Percentiles rank a stretch among this genome's conserved stretches.
Conservation (phyloP, 1,139 yeast species). For the Yamadazyma mexicana region DNA sequence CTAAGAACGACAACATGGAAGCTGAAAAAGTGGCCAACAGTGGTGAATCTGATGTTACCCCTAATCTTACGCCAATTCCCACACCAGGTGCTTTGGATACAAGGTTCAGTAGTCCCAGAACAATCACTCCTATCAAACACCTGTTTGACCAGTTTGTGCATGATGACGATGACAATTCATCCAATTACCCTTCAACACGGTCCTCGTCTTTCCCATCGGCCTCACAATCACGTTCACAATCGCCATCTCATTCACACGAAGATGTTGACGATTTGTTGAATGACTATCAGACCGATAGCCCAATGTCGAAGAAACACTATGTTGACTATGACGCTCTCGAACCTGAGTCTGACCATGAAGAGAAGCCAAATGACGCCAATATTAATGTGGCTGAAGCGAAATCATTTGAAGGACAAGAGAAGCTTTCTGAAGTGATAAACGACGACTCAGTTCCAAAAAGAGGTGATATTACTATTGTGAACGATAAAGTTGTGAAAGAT, state of each 20-base stretch:
- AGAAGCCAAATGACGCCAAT: too few species aligned
- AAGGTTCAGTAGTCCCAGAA: conserved; percentile 3
- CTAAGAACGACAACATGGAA: background rate
- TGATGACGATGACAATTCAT: conserved; percentile 6
- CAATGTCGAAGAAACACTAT: conserved; percentile 6
- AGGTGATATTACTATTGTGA: conserved; percentile 30
- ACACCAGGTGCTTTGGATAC: conserved; percentile 1
- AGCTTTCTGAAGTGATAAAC: conserved; percentile 2
- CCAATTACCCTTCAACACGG: conserved; percentile 8
- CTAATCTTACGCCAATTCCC: background rate
- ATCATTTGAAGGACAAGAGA: background rate
- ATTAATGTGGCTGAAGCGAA: too few species aligned
- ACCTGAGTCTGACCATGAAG: background rate
- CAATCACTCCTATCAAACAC: conserved; percentile 2
- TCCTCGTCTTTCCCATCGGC: conserved; percentile 12
- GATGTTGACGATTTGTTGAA: conserved; percentile 12
- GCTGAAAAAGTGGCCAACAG: background rate
- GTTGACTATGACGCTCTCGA: background rate
- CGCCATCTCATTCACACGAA: conserved; percentile 6
- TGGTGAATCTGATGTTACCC: conserved; percentile 1
- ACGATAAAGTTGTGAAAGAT: conserved; percentile 19
- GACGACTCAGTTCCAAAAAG: conserved; percentile 38
- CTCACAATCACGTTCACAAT: conserved; percentile 4
- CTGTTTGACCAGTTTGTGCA: background rate
- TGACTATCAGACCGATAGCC: conserved; percentile 14